Evolutionary conservation across 202 grass and related monocot species (phyloP).

Genomic region (Panicum hallii): DNA sequence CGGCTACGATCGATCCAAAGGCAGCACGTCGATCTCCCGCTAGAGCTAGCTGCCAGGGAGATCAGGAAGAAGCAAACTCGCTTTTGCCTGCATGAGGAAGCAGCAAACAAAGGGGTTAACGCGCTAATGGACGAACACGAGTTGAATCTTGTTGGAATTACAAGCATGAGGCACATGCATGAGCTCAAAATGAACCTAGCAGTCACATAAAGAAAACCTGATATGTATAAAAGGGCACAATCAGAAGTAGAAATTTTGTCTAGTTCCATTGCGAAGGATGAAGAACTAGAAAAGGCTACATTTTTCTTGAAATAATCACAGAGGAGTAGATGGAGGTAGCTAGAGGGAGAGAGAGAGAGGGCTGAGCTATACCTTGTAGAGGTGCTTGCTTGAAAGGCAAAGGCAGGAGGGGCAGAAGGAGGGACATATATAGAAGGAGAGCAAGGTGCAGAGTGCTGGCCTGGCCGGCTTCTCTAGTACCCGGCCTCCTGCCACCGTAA

Average conservation of each 20-base stretch:
- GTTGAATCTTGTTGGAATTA: conserved; percentile 13
- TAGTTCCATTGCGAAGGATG: conserved; percentile 35
- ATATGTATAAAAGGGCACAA: background rate
- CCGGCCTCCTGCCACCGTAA: background rate
- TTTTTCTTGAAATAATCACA: conserved; percentile 47
- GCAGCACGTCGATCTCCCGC: background rate
- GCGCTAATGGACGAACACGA: background rate
- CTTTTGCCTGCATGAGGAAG: conserved; percentile 32
- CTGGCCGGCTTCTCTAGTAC: background rate
- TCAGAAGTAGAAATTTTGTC: conserved; percentile 40
- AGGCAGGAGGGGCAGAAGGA: conserved; percentile 56
- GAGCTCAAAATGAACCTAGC: conserved; percentile 34
- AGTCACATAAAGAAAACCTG: conserved; percentile 17
- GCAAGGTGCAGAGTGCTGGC: conserved; percentile 31
- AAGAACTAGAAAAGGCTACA: conserved; percentile 26
- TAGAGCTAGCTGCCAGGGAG: background rate
- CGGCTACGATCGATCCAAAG: background rate
- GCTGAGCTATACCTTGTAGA: conserved; percentile 50
- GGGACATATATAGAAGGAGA: conserved; percentile 62
- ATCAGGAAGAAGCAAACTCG: background rate
- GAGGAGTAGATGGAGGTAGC: conserved; percentile 9
- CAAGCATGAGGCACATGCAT: background rate
- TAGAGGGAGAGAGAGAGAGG: conserved; percentile 14
- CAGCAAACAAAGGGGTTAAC: background rate
- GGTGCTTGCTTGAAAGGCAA: conserved; percentile 61